Percentiles rank a stretch among this genome's conserved stretches.
phyloP scores from a whole-genome alignment of 805 yeast genomes.

The Wickerhamiella bombiphila region DNA sequence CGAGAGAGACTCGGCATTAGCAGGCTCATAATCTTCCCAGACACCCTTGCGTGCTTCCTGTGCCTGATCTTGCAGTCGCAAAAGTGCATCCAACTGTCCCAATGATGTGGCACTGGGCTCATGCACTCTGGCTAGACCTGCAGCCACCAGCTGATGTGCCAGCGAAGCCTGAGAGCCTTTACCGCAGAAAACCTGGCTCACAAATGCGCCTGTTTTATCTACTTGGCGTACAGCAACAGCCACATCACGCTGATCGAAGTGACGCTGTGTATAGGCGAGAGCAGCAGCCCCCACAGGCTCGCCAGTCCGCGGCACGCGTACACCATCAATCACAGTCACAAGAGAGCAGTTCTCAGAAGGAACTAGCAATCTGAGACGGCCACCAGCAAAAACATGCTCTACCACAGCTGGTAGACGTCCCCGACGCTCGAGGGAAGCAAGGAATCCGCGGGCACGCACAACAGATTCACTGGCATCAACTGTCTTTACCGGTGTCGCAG shows the following conservation, averaged over 20 bases:
- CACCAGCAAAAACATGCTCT: conserved; percentile 56
- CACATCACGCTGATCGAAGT: conserved; percentile 57
- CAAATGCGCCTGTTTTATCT: conserved; percentile 70
- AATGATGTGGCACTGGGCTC: conserved; percentile 48
- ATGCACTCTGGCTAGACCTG: conserved; percentile 53
- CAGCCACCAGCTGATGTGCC: conserved; percentile 40
- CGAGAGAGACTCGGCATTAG: conserved; percentile 20
- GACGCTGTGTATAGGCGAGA: conserved; percentile 36
- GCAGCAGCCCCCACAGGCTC: conserved; percentile 33
- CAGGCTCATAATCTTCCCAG: conserved; percentile 44
- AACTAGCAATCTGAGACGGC: conserved; percentile 47
- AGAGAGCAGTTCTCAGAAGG: conserved; percentile 61
- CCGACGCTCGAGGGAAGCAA: conserved; percentile 54
- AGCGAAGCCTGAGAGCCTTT: conserved; percentile 12
- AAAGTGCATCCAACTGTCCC: conserved; percentile 38
- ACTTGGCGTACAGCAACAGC: conserved; percentile 50
- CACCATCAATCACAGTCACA: conserved; percentile 63
- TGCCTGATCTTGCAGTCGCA: conserved; percentile 51
- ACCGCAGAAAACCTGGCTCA: conserved; percentile 47
- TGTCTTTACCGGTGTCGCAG: conserved; percentile 26
- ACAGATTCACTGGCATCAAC: conserved; percentile 70
- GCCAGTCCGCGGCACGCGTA: conserved; percentile 31
- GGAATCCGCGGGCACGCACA: conserved; percentile 57
- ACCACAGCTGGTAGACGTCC: conserved; percentile 52
- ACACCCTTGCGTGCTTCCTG: conserved; percentile 40